These are phyloP conservation scores for Leptodermis oblonga DNA, from an alignment of 257 asterid species.

Conservation along the genomic window DNA sequence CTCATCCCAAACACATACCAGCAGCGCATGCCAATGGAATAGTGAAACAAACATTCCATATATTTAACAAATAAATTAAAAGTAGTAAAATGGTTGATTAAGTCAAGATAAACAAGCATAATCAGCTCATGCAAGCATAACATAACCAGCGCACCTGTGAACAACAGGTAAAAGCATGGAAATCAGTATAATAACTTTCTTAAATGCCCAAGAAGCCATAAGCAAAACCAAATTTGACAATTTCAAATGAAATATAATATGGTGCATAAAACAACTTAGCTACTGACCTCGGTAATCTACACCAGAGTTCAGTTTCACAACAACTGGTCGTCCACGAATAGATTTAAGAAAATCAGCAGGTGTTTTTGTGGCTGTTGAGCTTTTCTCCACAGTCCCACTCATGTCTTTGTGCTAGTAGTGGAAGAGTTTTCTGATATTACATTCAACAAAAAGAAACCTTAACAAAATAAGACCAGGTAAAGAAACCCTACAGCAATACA, in stretches of 20 bases:
- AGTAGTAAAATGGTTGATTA: too few relatives aligned
- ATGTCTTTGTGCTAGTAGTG: conserved; percentile 30
- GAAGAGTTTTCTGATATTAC: conserved; percentile 11
- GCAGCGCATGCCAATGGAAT: too few relatives aligned
- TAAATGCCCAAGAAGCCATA: not conserved
- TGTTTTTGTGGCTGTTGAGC: conserved; percentile 63
- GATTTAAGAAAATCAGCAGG: conserved; percentile 96
- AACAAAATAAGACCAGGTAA: not conserved
- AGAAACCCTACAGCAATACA: too few relatives aligned
- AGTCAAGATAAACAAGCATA: too few relatives aligned
- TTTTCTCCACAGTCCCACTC: conserved; percentile 72
- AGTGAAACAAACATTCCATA: too few relatives aligned
- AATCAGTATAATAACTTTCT: too few relatives aligned
- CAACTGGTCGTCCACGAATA: conserved; percentile 96
- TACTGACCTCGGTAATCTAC: conserved; percentile 88
- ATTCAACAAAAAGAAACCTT: not conserved
- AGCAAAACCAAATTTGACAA: not conserved
- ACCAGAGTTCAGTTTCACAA: conserved; percentile 90
- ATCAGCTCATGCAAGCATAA: too few relatives aligned
- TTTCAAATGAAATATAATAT: not conserved
- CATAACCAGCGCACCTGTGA: too few relatives aligned
- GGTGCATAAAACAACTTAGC: not conserved
- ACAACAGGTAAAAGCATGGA: too few relatives aligned
- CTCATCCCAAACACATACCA: too few relatives aligned
- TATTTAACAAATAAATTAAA: too few relatives aligned